Conservation (phyloP, 495 filamentous ascomycete species). For the Penicillium steckii region DNA sequence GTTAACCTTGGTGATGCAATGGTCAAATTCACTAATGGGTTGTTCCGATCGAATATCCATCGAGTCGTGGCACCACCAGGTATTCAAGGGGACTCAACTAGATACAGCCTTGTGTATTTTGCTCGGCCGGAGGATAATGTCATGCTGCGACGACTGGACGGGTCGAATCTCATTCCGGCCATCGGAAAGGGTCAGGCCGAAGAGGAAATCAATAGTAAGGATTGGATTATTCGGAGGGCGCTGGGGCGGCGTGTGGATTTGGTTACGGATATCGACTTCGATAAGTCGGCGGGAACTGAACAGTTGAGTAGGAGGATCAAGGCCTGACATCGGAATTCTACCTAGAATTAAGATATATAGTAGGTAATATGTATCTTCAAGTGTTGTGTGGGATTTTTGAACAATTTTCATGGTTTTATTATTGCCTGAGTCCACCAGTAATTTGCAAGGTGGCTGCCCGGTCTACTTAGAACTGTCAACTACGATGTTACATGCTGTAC, state of each 20-base stretch:
- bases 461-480: too few species aligned
- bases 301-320: slow-evolving; percentile 37
- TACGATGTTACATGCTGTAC: too few species aligned
- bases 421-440: too few species aligned
- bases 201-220: slow-evolving; percentile 42
- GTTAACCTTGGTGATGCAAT: slow-evolving; percentile 67
- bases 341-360: neutral
- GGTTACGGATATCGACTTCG: slow-evolving; percentile 31
- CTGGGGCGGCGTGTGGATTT: slow-evolving; percentile 36
- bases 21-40: slow-evolving; percentile 60
- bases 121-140: slow-evolving; percentile 58
- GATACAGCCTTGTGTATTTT: slow-evolving; percentile 65
- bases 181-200: slow-evolving; percentile 38
- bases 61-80: slow-evolving; percentile 59
- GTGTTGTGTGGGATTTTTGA: too few species aligned
- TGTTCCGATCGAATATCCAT: slow-evolving; percentile 62
- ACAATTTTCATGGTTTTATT: too few species aligned
- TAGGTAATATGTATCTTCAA: neutral
- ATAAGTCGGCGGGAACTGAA: slow-evolving; percentile 41
- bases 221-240: slow-evolving; percentile 49
- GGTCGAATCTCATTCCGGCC: slow-evolving; percentile 26
- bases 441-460: too few species aligned
- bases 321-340: slow-evolving; percentile 12
- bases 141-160: slow-evolving; percentile 45
- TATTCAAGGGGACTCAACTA: slow-evolving; percentile 44